Conservation (phyloP, 805 yeast species). For the Tetrapisispora iriomotensis region DNA sequence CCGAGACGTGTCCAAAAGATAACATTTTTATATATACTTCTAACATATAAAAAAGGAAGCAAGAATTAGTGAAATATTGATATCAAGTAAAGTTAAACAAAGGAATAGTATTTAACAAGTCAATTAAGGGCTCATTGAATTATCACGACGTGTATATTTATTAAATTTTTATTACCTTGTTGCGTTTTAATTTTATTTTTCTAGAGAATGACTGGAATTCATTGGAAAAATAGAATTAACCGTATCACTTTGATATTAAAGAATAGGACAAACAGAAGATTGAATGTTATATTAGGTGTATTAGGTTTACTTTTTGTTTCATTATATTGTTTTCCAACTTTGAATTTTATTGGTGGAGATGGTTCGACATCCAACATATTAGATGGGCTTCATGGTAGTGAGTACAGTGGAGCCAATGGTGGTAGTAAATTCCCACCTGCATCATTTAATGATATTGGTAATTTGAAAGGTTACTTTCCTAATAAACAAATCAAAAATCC, state of each 20-base stretch:
- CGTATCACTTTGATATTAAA: background rate
- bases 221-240: background rate
- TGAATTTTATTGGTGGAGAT: background rate
- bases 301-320: slow-evolving; percentile 1
- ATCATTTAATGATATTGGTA: slow-evolving; percentile 1
- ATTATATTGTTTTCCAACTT: slow-evolving; percentile 1
- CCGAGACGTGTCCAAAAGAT: too few species aligned
- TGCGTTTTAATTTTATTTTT: too few species aligned
- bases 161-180: too few species aligned
- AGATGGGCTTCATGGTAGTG: background rate
- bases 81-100: too few species aligned
- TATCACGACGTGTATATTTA: too few species aligned
- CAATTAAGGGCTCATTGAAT: too few species aligned
- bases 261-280: background rate
- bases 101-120: too few species aligned
- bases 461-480: slow-evolving; percentile 1
- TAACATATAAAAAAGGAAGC: too few species aligned
- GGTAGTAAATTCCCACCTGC: background rate
- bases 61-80: too few species aligned
- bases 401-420: background rate
- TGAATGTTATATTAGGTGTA: background rate
- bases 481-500: background rate
- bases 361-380: too few species aligned
- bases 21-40: too few species aligned
- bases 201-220: background rate